phyloP scores from a whole-genome alignment of 176 grass and related monocot genomes.

The Ananas comosus region DNA sequence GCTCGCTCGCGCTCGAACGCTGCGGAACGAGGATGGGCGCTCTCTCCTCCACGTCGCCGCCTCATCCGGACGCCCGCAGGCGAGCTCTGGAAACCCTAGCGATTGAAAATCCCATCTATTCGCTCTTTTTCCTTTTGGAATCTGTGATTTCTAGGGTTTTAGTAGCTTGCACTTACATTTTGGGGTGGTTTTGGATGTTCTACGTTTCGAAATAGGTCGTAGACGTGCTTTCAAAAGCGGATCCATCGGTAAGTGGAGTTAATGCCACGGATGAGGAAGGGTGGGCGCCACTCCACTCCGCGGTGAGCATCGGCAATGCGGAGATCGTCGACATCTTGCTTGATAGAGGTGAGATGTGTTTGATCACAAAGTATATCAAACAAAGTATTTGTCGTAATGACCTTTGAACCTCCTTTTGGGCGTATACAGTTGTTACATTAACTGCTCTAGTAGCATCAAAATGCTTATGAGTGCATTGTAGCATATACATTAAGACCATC shows the following conservation, averaged over 20 bases:
- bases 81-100: background rate
- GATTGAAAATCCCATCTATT: background rate
- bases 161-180: background rate
- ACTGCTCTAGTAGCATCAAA: background rate
- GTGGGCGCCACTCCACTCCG: conserved; percentile 83
- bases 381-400: conserved; percentile 1
- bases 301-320: conserved; percentile 56
- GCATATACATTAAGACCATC: too few species aligned
- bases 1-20: conserved; percentile 32
- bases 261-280: conserved; percentile 85
- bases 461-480: background rate
- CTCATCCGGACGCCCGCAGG: conserved; percentile 43
- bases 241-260: conserved; percentile 37
- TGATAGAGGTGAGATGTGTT: conserved; percentile 35
- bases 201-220: conserved; percentile 37
- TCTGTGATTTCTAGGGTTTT: background rate
- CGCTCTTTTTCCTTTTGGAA: background rate
- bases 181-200: conserved; percentile 4
- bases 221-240: conserved; percentile 28
- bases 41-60: conserved; percentile 88
- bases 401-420: background rate
- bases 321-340: conserved; percentile 61
- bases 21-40: conserved; percentile 74
- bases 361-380: background rate
- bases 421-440: background rate